Evolutionary conservation across 164 flowering plant species (phyloP).

Genomic region (Vitis rotundifolia): DNA sequence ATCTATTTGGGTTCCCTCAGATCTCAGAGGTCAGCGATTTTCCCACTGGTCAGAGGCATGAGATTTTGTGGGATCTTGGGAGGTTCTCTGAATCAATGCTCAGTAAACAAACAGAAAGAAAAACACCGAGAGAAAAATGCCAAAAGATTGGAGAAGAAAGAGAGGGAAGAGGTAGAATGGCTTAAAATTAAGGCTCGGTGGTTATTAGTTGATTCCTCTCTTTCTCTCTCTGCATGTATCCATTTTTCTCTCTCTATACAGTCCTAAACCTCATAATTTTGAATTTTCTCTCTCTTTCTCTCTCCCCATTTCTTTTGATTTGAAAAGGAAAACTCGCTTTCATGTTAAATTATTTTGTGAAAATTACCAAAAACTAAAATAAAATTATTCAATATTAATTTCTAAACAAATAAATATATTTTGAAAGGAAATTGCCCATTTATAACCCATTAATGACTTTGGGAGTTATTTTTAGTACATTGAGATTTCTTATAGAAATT

Average conservation of each 20-base stretch:
- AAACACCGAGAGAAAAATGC: conserved; percentile 5
- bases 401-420: too few species aligned
- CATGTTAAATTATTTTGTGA: too few species aligned
- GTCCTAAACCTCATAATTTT: too few species aligned
- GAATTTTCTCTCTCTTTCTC: neutral
- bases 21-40: conserved; percentile 6
- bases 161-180: neutral
- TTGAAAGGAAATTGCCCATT: too few species aligned
- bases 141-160: conserved; percentile 3
- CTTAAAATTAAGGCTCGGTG: neutral
- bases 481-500: too few species aligned
- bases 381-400: neutral
- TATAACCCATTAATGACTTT: too few species aligned
- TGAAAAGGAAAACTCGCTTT: too few species aligned
- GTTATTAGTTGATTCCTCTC: neutral
- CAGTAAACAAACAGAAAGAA: neutral
- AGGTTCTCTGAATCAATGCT: conserved; percentile 6
- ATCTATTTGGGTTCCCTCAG: conserved; percentile 16
- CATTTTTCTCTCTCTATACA: neutral
- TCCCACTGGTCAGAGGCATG: neutral
- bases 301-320: neutral
- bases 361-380: neutral
- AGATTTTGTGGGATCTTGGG: conserved; percentile 6
- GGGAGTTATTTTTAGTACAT: too few species aligned
- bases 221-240: neutral